Conservation (phyloP, 441 rosid species). For the Gossypium davidsonii region DNA sequence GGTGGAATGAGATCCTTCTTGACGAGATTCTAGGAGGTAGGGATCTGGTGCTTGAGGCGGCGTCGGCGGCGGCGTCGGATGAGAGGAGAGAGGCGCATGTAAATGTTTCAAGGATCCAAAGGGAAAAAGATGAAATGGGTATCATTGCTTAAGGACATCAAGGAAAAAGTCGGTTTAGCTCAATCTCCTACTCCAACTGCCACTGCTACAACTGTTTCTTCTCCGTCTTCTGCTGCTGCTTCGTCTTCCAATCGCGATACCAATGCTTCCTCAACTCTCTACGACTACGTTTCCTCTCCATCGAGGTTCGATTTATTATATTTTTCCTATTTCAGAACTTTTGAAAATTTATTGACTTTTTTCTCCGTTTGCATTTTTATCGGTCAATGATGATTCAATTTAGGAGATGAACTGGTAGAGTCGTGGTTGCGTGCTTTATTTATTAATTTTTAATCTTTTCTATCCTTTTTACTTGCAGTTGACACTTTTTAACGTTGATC, state of each 20-base stretch:
- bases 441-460: conserved; percentile 13
- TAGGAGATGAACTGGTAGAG: conserved; percentile 2
- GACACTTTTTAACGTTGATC: conserved; percentile 26
- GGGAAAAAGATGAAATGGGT: conserved; percentile 70
- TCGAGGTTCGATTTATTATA: conserved; percentile 44
- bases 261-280: conserved; percentile 32
- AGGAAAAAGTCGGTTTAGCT: conserved; percentile 96
- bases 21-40: conserved; percentile 37
- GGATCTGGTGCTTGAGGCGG: conserved; percentile 47
- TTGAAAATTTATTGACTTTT: not conserved
- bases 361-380: not conserved
- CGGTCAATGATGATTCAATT: not conserved
- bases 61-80: conserved; percentile 50
- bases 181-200: conserved; percentile 50
- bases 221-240: conserved; percentile 39
- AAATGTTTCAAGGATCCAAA: conserved; percentile 26
- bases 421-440: conserved; percentile 8
- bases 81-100: conserved; percentile 28
- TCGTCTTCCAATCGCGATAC: conserved; percentile 30
- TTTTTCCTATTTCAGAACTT: not conserved
- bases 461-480: not conserved
- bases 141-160: conserved; percentile 79
- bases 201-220: conserved; percentile 27
- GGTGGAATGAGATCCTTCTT: conserved; percentile 36
- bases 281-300: conserved; percentile 47